Percentiles rank a stretch among this genome's conserved stretches.
Evolutionary conservation across 2,329 filamentous ascomycete species (phyloP).

Genomic region (Didymellaceae sp.): DNA sequence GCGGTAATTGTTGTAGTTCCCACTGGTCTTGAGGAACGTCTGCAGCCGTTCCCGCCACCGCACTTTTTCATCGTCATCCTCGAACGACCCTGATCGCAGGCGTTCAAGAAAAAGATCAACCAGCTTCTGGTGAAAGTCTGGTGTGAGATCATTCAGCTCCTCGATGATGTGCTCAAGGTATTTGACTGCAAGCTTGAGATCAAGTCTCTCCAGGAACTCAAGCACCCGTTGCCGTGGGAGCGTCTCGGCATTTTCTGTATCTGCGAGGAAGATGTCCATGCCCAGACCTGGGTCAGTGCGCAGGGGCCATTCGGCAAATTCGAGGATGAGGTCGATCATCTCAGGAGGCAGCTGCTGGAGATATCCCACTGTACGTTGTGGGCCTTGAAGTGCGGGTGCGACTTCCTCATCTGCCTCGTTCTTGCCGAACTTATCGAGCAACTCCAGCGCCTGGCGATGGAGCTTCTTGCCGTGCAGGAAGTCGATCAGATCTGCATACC

Average conservation of each 20-base stretch:
- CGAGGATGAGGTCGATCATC: constrained; percentile 86
- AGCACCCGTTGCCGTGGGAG: constrained; percentile 79
- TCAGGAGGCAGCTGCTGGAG: constrained; percentile 87
- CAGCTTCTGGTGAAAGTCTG: constrained; percentile 85
- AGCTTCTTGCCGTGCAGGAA: constrained; percentile 96
- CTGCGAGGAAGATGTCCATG: constrained; percentile 92
- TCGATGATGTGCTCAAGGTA: constrained; percentile 92
- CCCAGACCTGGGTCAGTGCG: constrained; percentile 73
- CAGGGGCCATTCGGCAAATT: constrained; percentile 90
- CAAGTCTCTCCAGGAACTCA: constrained; percentile 73
- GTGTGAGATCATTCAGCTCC: constrained; percentile 82
- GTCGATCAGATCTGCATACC: constrained; percentile 94
- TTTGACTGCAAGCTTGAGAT: constrained; percentile 72
- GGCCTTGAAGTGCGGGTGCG: constrained; percentile 71
- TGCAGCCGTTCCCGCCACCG: constrained; percentile 71
- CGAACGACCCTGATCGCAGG: constrained; percentile 51
- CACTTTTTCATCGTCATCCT: constrained; percentile 42
- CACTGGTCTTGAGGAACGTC: constrained; percentile 75
- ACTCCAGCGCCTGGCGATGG: constrained; percentile 82
- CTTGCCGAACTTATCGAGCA: constrained; percentile 80
- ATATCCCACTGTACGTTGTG: constrained; percentile 83
- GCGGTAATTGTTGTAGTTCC: constrained; percentile 79
- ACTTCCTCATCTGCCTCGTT: constrained; percentile 55
- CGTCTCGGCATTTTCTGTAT: constrained; percentile 93
- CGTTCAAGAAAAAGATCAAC: constrained; percentile 73